phyloP scores from a whole-genome alignment of 2,329 filamentous ascomycete genomes.

The Ceratocystiopsis brevicomis region DNA sequence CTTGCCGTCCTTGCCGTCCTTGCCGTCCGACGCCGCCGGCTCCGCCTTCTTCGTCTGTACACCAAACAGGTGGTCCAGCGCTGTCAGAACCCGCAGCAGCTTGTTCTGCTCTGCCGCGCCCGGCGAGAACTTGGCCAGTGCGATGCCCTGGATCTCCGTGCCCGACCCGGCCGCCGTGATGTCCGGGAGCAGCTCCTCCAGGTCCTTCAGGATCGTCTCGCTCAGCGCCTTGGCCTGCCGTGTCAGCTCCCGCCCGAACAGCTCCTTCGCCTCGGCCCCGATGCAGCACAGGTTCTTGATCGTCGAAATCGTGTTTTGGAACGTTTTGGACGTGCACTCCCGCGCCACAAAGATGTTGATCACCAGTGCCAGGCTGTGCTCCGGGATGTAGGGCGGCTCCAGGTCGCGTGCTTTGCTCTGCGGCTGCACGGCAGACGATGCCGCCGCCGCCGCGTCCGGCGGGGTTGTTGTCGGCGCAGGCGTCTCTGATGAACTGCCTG shows the following conservation, averaged over 20 bases:
- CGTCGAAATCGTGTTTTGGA: constrained; percentile 93
- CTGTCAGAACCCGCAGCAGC: constrained; percentile 75
- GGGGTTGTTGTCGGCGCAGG: no score
- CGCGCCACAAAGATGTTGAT: constrained; percentile 90
- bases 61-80: constrained; percentile 89
- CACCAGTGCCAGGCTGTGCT: constrained; percentile 80
- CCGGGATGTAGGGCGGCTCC: constrained; percentile 67
- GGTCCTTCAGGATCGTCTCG: constrained; percentile 64
- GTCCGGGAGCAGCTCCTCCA: constrained; percentile 68
- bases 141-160: constrained; percentile 88
- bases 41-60: constrained; percentile 46
- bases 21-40: background rate
- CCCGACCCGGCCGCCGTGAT: constrained; percentile 74
- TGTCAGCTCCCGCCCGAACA: constrained; percentile 87
- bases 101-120: constrained; percentile 95
- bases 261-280: constrained; percentile 71
- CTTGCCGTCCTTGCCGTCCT: constrained; percentile 15
- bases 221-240: constrained; percentile 71
- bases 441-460: constrained; percentile 11
- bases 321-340: constrained; percentile 94
- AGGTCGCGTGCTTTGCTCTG: constrained; percentile 39
- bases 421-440: constrained; percentile 22
- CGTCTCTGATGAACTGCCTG: no score
- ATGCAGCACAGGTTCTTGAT: constrained; percentile 95
- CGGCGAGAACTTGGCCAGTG: constrained; percentile 86